phyloP scores from a whole-genome alignment of 371 early-diverging fungal genomes.

The Mucor irregularis region DNA sequence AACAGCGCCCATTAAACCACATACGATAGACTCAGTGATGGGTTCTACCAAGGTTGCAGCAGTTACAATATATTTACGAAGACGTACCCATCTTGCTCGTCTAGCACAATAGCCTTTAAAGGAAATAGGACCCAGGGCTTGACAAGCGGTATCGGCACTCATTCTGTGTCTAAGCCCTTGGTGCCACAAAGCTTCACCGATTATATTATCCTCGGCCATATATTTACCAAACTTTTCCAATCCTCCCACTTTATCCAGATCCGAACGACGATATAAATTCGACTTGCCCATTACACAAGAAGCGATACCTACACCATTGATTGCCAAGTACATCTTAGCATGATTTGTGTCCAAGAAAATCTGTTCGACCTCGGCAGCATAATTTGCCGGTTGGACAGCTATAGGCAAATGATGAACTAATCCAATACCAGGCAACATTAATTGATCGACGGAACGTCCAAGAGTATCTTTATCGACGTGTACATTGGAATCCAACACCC shows the following conservation, averaged over 20 bases:
- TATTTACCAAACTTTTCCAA: conserved; percentile 82
- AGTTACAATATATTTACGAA: conserved; percentile 88
- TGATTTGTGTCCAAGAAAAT: conserved; percentile 88
- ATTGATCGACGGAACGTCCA: conserved; percentile 74
- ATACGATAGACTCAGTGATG: conserved; percentile 84
- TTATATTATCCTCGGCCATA: conserved; percentile 94
- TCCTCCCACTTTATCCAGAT: conserved; percentile 81
- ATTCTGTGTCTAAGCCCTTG: conserved; percentile 81
- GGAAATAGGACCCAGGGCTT: conserved; percentile 75
- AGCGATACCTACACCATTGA: conserved; percentile 82
- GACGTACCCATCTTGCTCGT: conserved; percentile 89
- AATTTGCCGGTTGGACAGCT: conserved; percentile 68
- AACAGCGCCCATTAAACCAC: conserved; percentile 73
- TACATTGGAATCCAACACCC: conserved; percentile 94
- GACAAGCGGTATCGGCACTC: conserved; percentile 84
- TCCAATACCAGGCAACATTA: conserved; percentile 77
- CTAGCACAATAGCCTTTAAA: conserved; percentile 77
- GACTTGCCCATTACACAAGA: conserved; percentile 95
- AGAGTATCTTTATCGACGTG: conserved; percentile 75
- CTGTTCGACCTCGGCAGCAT: conserved; percentile 85
- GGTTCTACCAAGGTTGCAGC: conserved; percentile 89
- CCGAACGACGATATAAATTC: conserved; percentile 87
- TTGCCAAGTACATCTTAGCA: conserved; percentile 91
- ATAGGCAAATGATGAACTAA: conserved; percentile 92
- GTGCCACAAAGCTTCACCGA: conserved; percentile 85